A percentile compares a stretch with the other conserved stretches of the same genome.
These are phyloP conservation scores for Lipomyces spencermartinsiae DNA, from an alignment of 805 yeast species.

Conservation along the genomic window DNA sequence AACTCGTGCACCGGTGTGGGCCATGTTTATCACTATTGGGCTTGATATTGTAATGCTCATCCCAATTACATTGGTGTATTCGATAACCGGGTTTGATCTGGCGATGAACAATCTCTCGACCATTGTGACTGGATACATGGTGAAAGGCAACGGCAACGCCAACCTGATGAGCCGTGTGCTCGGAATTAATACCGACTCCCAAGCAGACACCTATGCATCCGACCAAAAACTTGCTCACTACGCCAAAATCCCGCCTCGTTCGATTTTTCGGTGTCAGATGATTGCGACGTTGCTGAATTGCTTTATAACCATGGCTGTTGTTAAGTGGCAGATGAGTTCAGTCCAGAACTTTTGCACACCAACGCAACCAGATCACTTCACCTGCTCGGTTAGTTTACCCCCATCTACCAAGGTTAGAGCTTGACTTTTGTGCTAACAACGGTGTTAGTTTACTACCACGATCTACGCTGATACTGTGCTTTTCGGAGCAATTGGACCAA, in stretches of 20 bases:
- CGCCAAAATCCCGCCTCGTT: conserved; percentile 58
- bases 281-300: conserved; percentile 61
- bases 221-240: conserved; percentile 60
- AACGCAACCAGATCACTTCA: conserved; percentile 53
- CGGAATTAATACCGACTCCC: conserved; percentile 58
- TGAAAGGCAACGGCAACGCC: conserved; percentile 67
- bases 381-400: conserved; percentile 49
- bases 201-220: conserved; percentile 48
- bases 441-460: conserved; percentile 45
- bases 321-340: conserved; percentile 50
- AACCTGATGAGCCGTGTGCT: conserved; percentile 45
- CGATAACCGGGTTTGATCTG: conserved; percentile 65
- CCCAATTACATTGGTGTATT: conserved; percentile 67
- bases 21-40: conserved; percentile 60
- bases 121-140: conserved; percentile 66
- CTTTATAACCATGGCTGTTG: conserved; percentile 55
- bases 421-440: neutral
- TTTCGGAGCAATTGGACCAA: conserved; percentile 73
- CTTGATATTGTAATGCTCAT: conserved; percentile 62
- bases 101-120: conserved; percentile 69
- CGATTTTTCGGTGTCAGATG: conserved; percentile 58
- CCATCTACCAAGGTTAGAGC: conserved; percentile 13
- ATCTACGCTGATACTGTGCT: conserved; percentile 63
- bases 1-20: conserved; percentile 66
- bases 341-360: conserved; percentile 53